Evolutionary conservation across 345 rosid genomes (phyloP), one percentile per base, ranked within the genome.

Genomic region (Firmiana major): DNA sequence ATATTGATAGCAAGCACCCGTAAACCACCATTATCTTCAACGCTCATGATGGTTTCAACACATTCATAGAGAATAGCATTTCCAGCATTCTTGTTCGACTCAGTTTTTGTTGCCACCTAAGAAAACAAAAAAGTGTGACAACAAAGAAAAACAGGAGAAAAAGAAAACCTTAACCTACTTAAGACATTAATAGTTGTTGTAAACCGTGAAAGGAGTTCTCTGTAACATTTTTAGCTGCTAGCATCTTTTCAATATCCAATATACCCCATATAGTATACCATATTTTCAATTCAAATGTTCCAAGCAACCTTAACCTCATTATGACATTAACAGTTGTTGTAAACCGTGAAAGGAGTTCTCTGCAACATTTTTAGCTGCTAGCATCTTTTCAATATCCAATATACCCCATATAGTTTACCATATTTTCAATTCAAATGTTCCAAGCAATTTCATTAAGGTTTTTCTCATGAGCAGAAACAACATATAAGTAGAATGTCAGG

Each of bases 1-100:
- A 97, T 94, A 84, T 97, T 97, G 81, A 97, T 91, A 82, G 99
- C 99, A 83, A 97, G 98, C 79, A 97, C 99, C 81, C 99, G 93
- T 77, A 97, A 88, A 77, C 98, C 97, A 86, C 88, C 91, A 82
- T 88, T 92, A 78, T 96, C 99, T 85, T 93, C 99, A 81, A 93
- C 88, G 88, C 98, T 93, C 98, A 94, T 91, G 74, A 96, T 96
- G 73, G 99, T 96, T 79, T 90, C 97, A 79, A 96, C 99, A 83
- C 97, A 96, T 82, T 96, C 97, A 83, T 96, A 96, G 36, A 96
- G 88, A 85, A 96, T 93, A 21, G 99, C 99, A 86, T 93, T 93
- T 73, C 99, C 99, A n/a, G 98, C 97, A 86, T 96, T 96, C 87
- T 94, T 96, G 83, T 96, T 93, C 75, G 99, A 88, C 83, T 96